Conservation (phyloP, 2,329 filamentous ascomycete genomes). For the Ascochyta lentis region DNA sequence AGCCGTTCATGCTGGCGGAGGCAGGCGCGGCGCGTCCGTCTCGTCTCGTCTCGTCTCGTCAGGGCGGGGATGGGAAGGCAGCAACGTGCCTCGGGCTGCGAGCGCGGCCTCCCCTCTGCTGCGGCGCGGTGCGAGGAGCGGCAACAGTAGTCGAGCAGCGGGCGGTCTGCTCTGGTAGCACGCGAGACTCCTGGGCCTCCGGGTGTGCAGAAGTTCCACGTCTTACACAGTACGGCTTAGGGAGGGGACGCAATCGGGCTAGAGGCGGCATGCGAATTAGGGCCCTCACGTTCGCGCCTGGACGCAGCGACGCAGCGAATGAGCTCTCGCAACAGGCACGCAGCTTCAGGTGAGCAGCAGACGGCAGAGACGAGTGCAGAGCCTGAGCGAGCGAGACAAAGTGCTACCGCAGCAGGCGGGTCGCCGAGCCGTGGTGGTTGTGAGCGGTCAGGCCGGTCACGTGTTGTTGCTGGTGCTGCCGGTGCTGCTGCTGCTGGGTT, state of each 20-base stretch:
- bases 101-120: conserved; percentile 27
- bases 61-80: conserved; percentile 16
- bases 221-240: conserved; percentile 34
- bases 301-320: conserved; percentile 37
- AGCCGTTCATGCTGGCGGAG: conserved; percentile 55
- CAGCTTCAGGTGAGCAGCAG: conserved; percentile 18
- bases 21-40: conserved; percentile 18
- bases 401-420: conserved; percentile 26
- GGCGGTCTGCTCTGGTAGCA: conserved; percentile 29
- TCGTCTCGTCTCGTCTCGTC: not conserved
- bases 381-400: conserved; percentile 25
- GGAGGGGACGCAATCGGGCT: conserved; percentile 43
- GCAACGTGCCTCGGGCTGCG: conserved; percentile 14
- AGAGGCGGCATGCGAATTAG: conserved; percentile 44
- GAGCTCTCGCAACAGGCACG: conserved; percentile 26
- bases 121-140: conserved; percentile 18
- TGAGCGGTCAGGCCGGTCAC: conserved; percentile 23
- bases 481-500: conserved; percentile 9
- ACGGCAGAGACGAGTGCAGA: conserved; percentile 8
- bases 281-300: conserved; percentile 44
- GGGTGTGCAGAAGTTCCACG: conserved; percentile 31
- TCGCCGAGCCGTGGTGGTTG: conserved; percentile 27
- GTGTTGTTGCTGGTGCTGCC: conserved; percentile 11
- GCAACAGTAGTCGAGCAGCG: conserved; percentile 22
- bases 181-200: conserved; percentile 27